Evolutionary conservation across 1,139 yeast genomes (phyloP).

Genomic region (Taphrina populina): DNA sequence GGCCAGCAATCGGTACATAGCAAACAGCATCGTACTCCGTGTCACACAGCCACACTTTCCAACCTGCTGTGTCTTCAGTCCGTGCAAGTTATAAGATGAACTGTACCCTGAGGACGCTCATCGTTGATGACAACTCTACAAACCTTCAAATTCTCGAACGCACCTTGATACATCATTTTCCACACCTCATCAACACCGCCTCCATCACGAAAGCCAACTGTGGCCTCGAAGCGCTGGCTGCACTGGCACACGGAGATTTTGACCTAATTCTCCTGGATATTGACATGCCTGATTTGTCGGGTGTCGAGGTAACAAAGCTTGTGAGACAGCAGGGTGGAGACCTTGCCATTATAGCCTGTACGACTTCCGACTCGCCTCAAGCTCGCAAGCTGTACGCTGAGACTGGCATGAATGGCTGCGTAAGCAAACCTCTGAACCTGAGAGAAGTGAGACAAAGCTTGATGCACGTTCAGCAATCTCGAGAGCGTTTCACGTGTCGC

Average conservation of each 20-base stretch:
- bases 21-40: too few relatives aligned
- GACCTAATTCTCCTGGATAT: slow-evolving; percentile 31
- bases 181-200: slow-evolving; percentile 16
- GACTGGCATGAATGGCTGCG: slow-evolving; percentile 32
- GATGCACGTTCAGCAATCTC: background rate
- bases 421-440: slow-evolving; percentile 24
- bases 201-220: slow-evolving; percentile 2
- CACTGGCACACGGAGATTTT: background rate
- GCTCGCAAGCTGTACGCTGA: slow-evolving; percentile 6
- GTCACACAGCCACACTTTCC: too few relatives aligned
- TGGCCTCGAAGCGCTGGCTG: slow-evolving; percentile 26
- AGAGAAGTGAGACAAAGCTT: slow-evolving; percentile 12
- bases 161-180: slow-evolving; percentile 21
- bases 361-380: slow-evolving; percentile 20
- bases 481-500: too few relatives aligned
- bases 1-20: too few relatives aligned
- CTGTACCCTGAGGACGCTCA: slow-evolving; percentile 14
- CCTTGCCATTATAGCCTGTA: slow-evolving; percentile 25
- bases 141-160: slow-evolving; percentile 23
- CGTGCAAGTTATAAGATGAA: too few relatives aligned
- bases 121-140: slow-evolving; percentile 31
- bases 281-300: slow-evolving; percentile 32
- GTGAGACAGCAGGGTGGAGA: slow-evolving; percentile 5
- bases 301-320: slow-evolving; percentile 21
- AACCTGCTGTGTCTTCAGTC: too few relatives aligned